phyloP scores from a whole-genome alignment of 768 basidiomycete species.

The Amanita thiersii region DNA sequence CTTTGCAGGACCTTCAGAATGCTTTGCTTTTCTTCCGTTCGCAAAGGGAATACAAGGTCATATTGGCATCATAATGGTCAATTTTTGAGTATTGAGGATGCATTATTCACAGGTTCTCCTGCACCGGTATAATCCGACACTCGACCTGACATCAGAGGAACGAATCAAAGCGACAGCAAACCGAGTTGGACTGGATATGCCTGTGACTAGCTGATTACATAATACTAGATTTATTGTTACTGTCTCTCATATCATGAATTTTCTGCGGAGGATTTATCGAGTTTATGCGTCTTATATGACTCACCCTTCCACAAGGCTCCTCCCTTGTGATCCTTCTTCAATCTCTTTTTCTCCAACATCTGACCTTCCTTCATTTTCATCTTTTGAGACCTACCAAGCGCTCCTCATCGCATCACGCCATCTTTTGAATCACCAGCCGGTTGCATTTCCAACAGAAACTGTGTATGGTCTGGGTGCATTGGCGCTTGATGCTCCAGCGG shows the following conservation, averaged over 20 bases:
- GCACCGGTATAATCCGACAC: slow-evolving; percentile 81
- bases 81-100: background rate
- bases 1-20: slow-evolving; percentile 48
- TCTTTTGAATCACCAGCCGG: slow-evolving; percentile 43
- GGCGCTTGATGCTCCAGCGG: slow-evolving; percentile 59
- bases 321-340: slow-evolving; percentile 51
- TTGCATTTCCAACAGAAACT: slow-evolving; percentile 96
- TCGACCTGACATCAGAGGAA: slow-evolving; percentile 75
- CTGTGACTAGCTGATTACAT: slow-evolving; percentile 23
- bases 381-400: slow-evolving; percentile 40
- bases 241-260: slow-evolving; percentile 11
- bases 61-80: slow-evolving; percentile 9
- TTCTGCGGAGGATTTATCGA: slow-evolving; percentile 23
- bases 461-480: slow-evolving; percentile 96
- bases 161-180: slow-evolving; percentile 78
- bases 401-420: slow-evolving; percentile 49
- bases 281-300: slow-evolving; percentile 18
- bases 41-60: slow-evolving; percentile 71
- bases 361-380: slow-evolving; percentile 41
- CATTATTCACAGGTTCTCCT: slow-evolving; percentile 49
- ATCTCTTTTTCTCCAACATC: slow-evolving; percentile 44
- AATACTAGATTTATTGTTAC: slow-evolving; percentile 9
- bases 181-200: slow-evolving; percentile 84
- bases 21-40: slow-evolving; percentile 61
- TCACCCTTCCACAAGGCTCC: slow-evolving; percentile 7